These are phyloP conservation scores for Articulospora tetracladia DNA, from an alignment of 495 filamentous ascomycete genomes.

Conservation along the genomic window DNA sequence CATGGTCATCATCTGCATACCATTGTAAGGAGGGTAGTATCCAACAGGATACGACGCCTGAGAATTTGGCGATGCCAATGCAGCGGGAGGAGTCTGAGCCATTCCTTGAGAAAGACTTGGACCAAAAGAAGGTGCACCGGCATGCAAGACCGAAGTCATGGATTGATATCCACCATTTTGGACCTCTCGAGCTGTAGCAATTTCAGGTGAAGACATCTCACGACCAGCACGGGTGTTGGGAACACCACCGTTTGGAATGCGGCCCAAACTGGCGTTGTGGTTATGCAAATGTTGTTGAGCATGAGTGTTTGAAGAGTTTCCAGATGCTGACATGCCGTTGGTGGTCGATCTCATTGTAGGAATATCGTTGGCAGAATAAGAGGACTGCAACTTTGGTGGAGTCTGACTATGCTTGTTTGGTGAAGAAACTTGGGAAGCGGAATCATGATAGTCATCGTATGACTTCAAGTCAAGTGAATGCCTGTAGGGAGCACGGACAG, in stretches of 20 bases:
- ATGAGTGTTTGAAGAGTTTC: slow-evolving; percentile 58
- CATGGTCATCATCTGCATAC: slow-evolving; percentile 53
- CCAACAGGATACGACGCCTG: slow-evolving; percentile 31
- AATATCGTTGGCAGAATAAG: slow-evolving; percentile 86
- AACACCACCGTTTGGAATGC: slow-evolving; percentile 61
- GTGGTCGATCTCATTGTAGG: slow-evolving; percentile 67
- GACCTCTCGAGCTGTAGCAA: slow-evolving; percentile 42
- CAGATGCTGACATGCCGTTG: slow-evolving; percentile 30
- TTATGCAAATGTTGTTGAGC: slow-evolving; percentile 78
- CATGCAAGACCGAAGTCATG: slow-evolving; percentile 69
- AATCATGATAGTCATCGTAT: slow-evolving; percentile 30
- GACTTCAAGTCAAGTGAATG: slow-evolving; percentile 54
- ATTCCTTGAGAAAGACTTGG: slow-evolving; percentile 36
- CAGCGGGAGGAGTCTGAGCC: slow-evolving; percentile 32
- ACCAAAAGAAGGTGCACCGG: slow-evolving; percentile 69
- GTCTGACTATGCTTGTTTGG: slow-evolving; percentile 41
- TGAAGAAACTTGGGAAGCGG: slow-evolving; percentile 31
- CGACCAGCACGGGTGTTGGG: slow-evolving; percentile 58
- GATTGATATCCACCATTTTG: slow-evolving; percentile 42
- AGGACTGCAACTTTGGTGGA: slow-evolving; percentile 72
- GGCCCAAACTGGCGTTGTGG: slow-evolving; percentile 76
- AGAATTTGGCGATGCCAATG: slow-evolving; percentile 27
- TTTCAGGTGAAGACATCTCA: slow-evolving; percentile 52
- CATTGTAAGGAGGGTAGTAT: slow-evolving; percentile 41
- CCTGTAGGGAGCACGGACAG: slow-evolving; percentile 43